phyloP scores from a whole-genome alignment of 768 basidiomycete genomes.

The Clathrus columnatus region DNA sequence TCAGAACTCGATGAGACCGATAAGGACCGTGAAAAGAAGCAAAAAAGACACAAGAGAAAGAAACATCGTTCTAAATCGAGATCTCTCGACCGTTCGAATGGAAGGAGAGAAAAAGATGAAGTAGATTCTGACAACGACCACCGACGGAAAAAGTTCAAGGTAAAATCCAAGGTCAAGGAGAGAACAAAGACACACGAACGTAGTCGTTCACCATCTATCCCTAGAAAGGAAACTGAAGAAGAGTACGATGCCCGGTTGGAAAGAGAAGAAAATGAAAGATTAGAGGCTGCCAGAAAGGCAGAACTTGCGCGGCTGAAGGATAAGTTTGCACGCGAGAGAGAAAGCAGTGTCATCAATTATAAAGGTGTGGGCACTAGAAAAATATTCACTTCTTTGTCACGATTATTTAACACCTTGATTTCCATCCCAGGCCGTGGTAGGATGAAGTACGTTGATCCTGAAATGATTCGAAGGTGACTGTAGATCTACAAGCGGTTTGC shows the following conservation, averaged over 20 bases:
- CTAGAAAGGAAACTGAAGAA: slow-evolving; percentile 52
- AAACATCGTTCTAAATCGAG: slow-evolving; percentile 15
- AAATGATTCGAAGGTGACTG: slow-evolving; percentile 6
- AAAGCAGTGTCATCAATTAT: slow-evolving; percentile 45
- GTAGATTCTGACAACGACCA: slow-evolving; percentile 10
- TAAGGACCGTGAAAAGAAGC: slow-evolving; percentile 18
- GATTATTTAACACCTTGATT: slow-evolving; percentile 14
- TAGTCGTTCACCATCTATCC: slow-evolving; percentile 1
- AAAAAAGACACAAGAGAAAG: slow-evolving; percentile 22
- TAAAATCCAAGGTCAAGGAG: not conserved
- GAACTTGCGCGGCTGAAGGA: slow-evolving; percentile 35
- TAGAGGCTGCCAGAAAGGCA: slow-evolving; percentile 35
- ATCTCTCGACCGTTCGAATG: slow-evolving; percentile 20
- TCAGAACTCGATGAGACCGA: slow-evolving; percentile 14
- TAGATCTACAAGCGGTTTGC: not conserved
- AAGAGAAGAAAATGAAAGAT: slow-evolving; percentile 53
- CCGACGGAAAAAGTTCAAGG: not conserved
- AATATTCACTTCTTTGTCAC: not conserved
- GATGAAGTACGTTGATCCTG: slow-evolving; percentile 21
- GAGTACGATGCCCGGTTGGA: slow-evolving; percentile 65
- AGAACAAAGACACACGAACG: slow-evolving; percentile 10
- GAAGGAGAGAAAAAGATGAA: slow-evolving; percentile 10
- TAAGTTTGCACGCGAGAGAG: slow-evolving; percentile 25
- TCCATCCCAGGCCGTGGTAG: slow-evolving; percentile 17
- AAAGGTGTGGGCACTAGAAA: slow-evolving; percentile 42